Conservation (phyloP, 371 early-diverging fungal genomes). For the Mortierella sp. region DNA sequence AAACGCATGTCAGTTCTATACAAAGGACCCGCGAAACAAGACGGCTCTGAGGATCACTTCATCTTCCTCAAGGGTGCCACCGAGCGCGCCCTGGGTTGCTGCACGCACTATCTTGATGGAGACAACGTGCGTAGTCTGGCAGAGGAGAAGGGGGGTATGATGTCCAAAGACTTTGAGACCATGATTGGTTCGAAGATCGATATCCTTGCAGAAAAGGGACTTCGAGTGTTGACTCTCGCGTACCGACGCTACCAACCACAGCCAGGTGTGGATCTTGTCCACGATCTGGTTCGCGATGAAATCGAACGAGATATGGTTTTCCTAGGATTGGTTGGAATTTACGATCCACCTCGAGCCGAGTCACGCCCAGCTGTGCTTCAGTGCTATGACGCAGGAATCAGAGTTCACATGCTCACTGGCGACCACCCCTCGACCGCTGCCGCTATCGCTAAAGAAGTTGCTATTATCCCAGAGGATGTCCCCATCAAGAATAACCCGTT, state of each 20-base stretch:
- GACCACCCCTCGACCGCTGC: conserved; percentile 94
- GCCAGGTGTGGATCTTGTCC: conserved; percentile 32
- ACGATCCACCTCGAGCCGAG: conserved; percentile 91
- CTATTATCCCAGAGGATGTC: conserved; percentile 75
- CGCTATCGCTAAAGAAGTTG: conserved; percentile 93
- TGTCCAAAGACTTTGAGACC: conserved; percentile 55
- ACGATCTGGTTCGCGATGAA: conserved; percentile 64
- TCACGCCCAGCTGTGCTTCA: conserved; percentile 81
- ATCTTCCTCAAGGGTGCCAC: conserved; percentile 81
- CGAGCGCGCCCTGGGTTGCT: conserved; percentile 74
- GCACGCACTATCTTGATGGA: conserved; percentile 49
- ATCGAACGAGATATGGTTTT: conserved; percentile 84
- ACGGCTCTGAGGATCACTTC: conserved; percentile 16
- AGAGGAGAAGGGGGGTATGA: neutral
- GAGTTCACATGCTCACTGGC: conserved; percentile 95
- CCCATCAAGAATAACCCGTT: conserved; percentile 52
- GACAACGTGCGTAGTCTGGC: conserved; percentile 32
- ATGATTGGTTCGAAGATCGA: conserved; percentile 34
- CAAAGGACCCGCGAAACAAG: conserved; percentile 7
- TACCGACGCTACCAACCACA: conserved; percentile 59
- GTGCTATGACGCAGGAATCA: conserved; percentile 92
- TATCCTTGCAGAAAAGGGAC: conserved; percentile 52
- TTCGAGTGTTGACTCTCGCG: conserved; percentile 72
- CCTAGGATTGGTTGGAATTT: conserved; percentile 91
- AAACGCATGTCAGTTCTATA: conserved; percentile 77